Evolutionary conservation across 2,329 filamentous ascomycete genomes (phyloP).

Genomic region (Camillea tinctor): DNA sequence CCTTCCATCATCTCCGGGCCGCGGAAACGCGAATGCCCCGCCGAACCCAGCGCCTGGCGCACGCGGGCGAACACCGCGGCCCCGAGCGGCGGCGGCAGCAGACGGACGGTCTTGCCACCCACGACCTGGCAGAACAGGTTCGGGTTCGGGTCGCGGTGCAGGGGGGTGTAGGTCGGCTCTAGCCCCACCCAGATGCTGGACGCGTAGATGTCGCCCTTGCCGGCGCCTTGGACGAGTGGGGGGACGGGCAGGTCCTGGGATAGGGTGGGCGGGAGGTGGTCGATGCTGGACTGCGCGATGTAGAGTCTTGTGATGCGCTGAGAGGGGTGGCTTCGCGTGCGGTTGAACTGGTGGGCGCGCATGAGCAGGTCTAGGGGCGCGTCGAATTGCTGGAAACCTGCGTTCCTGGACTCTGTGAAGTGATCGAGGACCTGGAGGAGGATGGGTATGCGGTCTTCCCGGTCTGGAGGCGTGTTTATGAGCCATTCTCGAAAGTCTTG

Average conservation of each 20-base stretch:
- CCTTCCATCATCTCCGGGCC: slow-evolving; percentile 92
- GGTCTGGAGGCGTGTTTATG: slow-evolving; percentile 1
- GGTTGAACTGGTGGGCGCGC: slow-evolving; percentile 52
- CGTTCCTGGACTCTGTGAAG: slow-evolving; percentile 19
- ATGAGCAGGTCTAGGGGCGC: slow-evolving; percentile 66
- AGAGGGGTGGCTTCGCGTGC: slow-evolving; percentile 6
- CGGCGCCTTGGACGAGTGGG: slow-evolving; percentile 57
- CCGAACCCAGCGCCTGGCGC: slow-evolving; percentile 38
- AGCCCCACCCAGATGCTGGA: slow-evolving; percentile 86
- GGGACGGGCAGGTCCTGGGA: slow-evolving; percentile 68
- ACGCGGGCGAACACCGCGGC: slow-evolving; percentile 59
- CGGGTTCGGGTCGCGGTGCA: slow-evolving; percentile 91
- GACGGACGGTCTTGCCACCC: slow-evolving; percentile 68
- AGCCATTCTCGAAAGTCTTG: slow-evolving; percentile 23
- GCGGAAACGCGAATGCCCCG: slow-evolving; percentile 55
- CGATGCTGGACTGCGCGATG: slow-evolving; percentile 77
- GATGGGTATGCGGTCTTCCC: not conserved
- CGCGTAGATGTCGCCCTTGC: slow-evolving; percentile 81
- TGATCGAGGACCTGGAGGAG: slow-evolving; percentile 25
- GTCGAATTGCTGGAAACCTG: slow-evolving; percentile 54
- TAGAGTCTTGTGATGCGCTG: slow-evolving; percentile 57
- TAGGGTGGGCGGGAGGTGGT: slow-evolving; percentile 63
- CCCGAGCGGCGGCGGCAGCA: slow-evolving; percentile 66
- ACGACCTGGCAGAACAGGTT: slow-evolving; percentile 87
- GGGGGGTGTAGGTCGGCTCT: slow-evolving; percentile 82